Evolutionary conservation across 306 rosid genomes (phyloP).

Genomic region (Argentina anserina): DNA sequence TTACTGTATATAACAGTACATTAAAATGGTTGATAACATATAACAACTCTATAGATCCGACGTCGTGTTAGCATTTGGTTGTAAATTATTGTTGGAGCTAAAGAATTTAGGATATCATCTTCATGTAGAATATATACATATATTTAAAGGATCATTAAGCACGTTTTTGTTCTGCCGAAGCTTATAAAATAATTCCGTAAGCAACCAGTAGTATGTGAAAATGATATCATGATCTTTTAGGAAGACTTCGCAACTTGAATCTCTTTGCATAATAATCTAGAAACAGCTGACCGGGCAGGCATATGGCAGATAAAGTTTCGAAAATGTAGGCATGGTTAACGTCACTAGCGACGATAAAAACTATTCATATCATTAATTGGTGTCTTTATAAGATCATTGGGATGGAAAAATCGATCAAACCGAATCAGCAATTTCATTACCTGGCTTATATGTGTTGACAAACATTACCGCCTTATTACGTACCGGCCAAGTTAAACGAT

Average conservation of each 20-base stretch:
- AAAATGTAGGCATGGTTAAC: no score
- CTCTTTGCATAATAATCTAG: no score
- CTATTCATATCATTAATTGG: no score
- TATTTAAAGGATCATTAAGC: background rate
- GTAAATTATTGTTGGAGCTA: background rate
- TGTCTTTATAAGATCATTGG: background rate
- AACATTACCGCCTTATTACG: no score
- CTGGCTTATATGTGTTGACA: no score
- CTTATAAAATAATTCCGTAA: slow-evolving; percentile 5
- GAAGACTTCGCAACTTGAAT: background rate
- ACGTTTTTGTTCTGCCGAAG: slow-evolving; percentile 16
- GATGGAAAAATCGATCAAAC: background rate
- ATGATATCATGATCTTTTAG: background rate
- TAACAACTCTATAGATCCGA: background rate
- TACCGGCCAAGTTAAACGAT: no score
- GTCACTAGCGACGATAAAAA: no score
- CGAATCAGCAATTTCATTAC: background rate
- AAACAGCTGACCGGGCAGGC: no score
- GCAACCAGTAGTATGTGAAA: background rate
- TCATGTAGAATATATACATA: background rate
- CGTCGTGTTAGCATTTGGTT: background rate
- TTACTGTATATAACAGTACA: background rate
- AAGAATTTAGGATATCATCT: background rate
- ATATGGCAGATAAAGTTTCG: background rate
- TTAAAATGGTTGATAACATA: background rate